Base-by-base conservation (phyloP, 2,329 filamentous ascomycete genomes). In the Xylariales sp. region DNA sequence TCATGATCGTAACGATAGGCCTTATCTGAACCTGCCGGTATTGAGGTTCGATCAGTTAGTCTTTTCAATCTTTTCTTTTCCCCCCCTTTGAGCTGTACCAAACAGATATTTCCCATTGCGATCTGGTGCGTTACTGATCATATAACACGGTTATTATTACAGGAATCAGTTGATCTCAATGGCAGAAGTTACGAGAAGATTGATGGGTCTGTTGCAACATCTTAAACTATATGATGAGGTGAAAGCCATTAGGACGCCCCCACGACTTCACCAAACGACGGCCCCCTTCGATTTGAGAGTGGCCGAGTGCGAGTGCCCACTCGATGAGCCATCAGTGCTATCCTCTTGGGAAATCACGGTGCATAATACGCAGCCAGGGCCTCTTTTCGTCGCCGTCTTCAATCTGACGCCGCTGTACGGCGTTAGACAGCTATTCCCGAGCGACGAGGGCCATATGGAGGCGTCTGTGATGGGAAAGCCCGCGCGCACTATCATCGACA, bases 391-490 rank as follows among this genome's bases (percentile, higher is more conserved):
- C 50, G 50, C 32, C 23, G 50, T 53, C 50, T 53, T 53, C 50
- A 53, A 53, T 36, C 50, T 53, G 50, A 34, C 50, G 14, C 28
- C 50, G 28, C 50, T 53, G n/a, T 36, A 53, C 50, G 50, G 50
- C 28, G 50, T 53, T 32, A 53, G 7, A 36, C 50, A 53, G 18
- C 3, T 36, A 53, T 53, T 53, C 50, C 50, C 50, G 28, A 53
- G n/a, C 32, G 50, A 53, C 32, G 50, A 53, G 32, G 50, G 50
- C 50, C 28, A 53, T 36, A 36, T 36, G 28, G 5, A 32, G 32
- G 14, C 50, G 50, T 36, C n/a, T 53, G 50, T 53, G 32, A 32
- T 23, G 32, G 50, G 50, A 32, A 36, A 36, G 28, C 50, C 28
- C 28, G 50, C 28, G 28, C 28, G 23, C 50, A 53, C 50, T 34